Percentiles rank a stretch among this genome's conserved stretches.
Conservation (phyloP, 441 rosid species). For the Gossypium schwendimanii region DNA sequence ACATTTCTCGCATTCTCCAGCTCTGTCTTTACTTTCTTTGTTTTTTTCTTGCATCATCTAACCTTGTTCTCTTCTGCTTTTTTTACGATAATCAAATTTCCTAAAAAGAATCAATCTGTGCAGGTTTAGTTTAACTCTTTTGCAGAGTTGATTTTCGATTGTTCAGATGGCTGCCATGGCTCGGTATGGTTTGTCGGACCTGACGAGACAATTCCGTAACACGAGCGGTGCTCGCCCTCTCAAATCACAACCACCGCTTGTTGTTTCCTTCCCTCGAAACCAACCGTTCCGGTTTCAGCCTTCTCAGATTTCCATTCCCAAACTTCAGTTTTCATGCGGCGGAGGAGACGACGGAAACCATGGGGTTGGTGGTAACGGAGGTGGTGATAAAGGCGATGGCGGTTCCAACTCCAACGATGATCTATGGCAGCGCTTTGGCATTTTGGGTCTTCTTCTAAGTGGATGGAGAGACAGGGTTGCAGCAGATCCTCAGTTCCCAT, state of each 20-base stretch:
- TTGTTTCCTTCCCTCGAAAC: conserved; percentile 30
- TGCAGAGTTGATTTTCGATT: not conserved
- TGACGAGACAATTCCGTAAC: conserved; percentile 21
- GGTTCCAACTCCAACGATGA: conserved; percentile 19
- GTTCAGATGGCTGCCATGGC: conserved; percentile 37
- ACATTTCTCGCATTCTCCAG: not conserved
- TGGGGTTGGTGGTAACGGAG: conserved; percentile 26
- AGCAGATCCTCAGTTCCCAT: conserved; percentile 94
- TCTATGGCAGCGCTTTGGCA: conserved; percentile 45
- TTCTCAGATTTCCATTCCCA: conserved; percentile 14
- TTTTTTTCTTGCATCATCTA: not conserved
- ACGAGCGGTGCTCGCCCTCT: conserved; percentile 15
- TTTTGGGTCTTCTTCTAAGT: conserved; percentile 30
- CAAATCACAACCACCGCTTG: conserved; percentile 9
- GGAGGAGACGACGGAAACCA: conserved; percentile 25
- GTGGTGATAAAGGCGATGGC: conserved; percentile 31
- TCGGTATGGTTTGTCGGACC: conserved; percentile 31
- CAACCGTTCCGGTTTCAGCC: conserved; percentile 30
- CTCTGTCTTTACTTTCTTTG: not conserved
- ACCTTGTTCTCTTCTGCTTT: not conserved
- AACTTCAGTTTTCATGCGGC: conserved; percentile 13
- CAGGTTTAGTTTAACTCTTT: not conserved
- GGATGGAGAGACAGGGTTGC: conserved; percentile 93
- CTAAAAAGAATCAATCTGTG: not conserved
- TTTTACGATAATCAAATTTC: not conserved